These are phyloP conservation scores for Fraxinus baroniana DNA, from an alignment of 305 asterid species.

Conservation along the genomic window DNA sequence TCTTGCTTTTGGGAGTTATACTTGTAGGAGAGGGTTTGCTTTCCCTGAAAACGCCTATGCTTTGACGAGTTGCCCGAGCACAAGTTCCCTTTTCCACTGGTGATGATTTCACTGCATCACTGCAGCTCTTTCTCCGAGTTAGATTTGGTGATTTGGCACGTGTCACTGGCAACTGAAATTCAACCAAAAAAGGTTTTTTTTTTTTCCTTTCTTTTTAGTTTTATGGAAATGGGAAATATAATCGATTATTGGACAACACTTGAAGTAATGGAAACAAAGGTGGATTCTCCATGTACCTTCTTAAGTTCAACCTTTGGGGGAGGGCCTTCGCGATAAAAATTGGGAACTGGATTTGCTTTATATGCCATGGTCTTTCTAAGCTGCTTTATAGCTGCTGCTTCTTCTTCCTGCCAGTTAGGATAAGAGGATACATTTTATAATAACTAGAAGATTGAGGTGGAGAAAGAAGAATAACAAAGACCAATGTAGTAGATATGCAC, in stretches of 20 bases:
- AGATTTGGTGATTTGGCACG: conserved; percentile 89
- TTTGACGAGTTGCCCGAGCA: conserved; percentile 44
- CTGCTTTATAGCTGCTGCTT: conserved; percentile 63
- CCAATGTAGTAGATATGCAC: not conserved
- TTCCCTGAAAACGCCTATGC: conserved; percentile 56
- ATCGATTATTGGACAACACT: not conserved
- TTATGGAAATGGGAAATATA: not conserved
- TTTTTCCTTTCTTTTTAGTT: not conserved
- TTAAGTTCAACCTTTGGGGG: conserved; percentile 79
- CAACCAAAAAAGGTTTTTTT: not conserved
- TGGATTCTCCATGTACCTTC: conserved; percentile 46
- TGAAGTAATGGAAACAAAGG: not conserved
- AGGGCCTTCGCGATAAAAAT: conserved; percentile 84
- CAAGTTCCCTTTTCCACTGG: conserved; percentile 39
- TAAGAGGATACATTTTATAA: conserved; percentile 8
- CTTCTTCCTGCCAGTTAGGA: conserved; percentile 68
- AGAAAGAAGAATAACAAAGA: not conserved
- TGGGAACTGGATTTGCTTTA: conserved; percentile 89
- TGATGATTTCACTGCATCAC: conserved; percentile 52
- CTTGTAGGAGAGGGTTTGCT: conserved; percentile 42
- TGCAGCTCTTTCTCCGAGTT: conserved; percentile 72
- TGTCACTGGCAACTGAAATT: conserved; percentile 71
- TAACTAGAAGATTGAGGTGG: not conserved
- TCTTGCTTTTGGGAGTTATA: conserved; percentile 32
- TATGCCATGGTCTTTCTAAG: conserved; percentile 73